Evolutionary conservation across 2,329 filamentous ascomycete genomes (phyloP).

Genomic region (Xylaria arbuscula): DNA sequence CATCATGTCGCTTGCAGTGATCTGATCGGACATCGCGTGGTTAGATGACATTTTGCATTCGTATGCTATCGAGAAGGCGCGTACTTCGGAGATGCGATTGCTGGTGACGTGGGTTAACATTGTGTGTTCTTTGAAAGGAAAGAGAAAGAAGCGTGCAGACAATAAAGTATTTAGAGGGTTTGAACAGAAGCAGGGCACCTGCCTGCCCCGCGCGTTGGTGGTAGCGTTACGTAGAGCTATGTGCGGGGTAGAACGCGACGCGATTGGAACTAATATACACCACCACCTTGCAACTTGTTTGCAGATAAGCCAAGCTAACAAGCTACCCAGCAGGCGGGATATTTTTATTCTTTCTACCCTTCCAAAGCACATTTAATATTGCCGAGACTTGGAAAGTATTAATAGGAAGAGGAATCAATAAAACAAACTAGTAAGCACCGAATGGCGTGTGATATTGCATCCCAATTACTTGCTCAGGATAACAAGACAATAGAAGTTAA

Average conservation of each 20-base stretch:
- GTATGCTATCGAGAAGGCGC: constrained; percentile 9
- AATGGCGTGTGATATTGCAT: neutral
- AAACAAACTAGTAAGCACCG: neutral
- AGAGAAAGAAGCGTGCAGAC: no score
- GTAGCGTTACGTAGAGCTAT: neutral
- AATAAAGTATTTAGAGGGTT: no score
- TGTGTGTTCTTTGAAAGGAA: no score
- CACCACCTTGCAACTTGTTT: no score
- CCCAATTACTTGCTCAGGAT: neutral
- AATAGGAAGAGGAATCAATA: neutral
- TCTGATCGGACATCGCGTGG: constrained; percentile 1
- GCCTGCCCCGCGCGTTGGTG: no score
- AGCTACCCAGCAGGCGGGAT: no score
- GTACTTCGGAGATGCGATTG: constrained; percentile 1
- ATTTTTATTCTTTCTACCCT: no score
- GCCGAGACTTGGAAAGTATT: neutral
- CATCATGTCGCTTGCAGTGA: constrained; percentile 16
- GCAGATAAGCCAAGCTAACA: neutral
- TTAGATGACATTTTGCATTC: constrained; percentile 13
- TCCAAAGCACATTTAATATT: neutral
- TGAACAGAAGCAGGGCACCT: no score
- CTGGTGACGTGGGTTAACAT: neutral
- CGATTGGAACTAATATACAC: neutral
- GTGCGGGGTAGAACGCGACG: neutral
- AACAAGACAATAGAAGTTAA: neutral